Evolutionary conservation across 169 alveolate genomes (phyloP), one percentile per base, ranked within the genome.

Genomic region (Babesia divergens): DNA sequence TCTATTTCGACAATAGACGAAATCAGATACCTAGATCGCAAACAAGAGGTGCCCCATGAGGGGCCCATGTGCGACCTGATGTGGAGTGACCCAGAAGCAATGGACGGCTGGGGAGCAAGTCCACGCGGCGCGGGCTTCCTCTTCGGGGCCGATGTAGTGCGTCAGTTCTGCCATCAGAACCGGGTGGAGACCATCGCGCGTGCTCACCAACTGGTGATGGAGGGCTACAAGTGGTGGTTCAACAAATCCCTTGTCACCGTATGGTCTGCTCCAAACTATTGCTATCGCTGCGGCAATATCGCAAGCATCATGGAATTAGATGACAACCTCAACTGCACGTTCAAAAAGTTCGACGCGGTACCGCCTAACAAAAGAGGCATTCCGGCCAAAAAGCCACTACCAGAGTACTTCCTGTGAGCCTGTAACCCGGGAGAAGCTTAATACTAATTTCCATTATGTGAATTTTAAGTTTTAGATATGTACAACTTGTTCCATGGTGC

Each of bases 71-170:
- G 99, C 76, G 99, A 98, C 84, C 88, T 98, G 49, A 93, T 98
- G 89, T 98, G 99, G 99, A 94, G 99, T 37, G 99, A 98, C 82
- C 99, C 99, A 5, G 99, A 98, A 66, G 98, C 97, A 49, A 93
- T 94, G 56, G 83, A 90, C 55, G 99, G 99, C 42, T 98, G 99
- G 99, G 98, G 98, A n/a, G 93, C 95, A 40, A 92, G 98, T 52
- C 99, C 99, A 5, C 90, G 99, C 65, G 99, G 99, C n/a, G 99
- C 99, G 1, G 99, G 99, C 8, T 97, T 94, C 93, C 91, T 97
- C 44, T 98, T 98, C 83, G 99, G 99, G n/a, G 98, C 94, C 28
- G 99, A 97, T 81, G 91, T 91, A 40, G 86, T 92, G 7, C 91
- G 96, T 74, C 92, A 95, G 82, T 98, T 97, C 86, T 93, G 95